These are phyloP conservation scores for Agaricus subrufescens DNA, from an alignment of 768 basidiomycete species.

Conservation along the genomic window DNA sequence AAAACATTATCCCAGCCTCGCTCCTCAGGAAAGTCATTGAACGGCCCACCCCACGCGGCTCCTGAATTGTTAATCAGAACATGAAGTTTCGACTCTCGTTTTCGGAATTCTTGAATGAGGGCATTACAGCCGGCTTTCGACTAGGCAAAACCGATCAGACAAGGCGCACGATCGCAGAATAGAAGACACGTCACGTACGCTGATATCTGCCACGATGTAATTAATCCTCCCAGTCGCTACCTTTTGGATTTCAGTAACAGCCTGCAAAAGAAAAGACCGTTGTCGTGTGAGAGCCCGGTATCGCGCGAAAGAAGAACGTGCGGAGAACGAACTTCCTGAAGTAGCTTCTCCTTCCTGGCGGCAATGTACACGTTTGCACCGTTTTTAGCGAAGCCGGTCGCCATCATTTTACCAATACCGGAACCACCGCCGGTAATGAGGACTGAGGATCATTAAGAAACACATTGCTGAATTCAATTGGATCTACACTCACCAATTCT, in stretches of 20 bases:
- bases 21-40: slow-evolving; percentile 68
- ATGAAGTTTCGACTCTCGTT: slow-evolving; percentile 68
- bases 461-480: background rate
- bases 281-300: background rate
- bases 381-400: slow-evolving; percentile 76
- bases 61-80: slow-evolving; percentile 85
- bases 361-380: slow-evolving; percentile 91
- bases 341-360: slow-evolving; percentile 72
- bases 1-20: slow-evolving; percentile 86
- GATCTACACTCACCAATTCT: slow-evolving; percentile 6
- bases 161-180: background rate
- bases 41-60: slow-evolving; percentile 74
- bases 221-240: slow-evolving; percentile 55
- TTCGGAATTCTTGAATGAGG: slow-evolving; percentile 62
- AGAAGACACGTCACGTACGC: slow-evolving; percentile 60
- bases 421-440: slow-evolving; percentile 82
- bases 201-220: slow-evolving; percentile 75
- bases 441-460: slow-evolving; percentile 30
- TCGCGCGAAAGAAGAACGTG: too few species aligned
- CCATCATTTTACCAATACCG: slow-evolving; percentile 84
- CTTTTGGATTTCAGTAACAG: slow-evolving; percentile 57
- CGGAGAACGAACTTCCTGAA: slow-evolving; percentile 59
- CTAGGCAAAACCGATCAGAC: slow-evolving; percentile 26
- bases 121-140: slow-evolving; percentile 76
- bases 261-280: slow-evolving; percentile 22